These are phyloP conservation scores for Helianthus annuus DNA, from an alignment of 129 eudicot genomes.

Conservation along the genomic window HanXRQr2.0-SUNRISE NC_035436.2:560123-560622, in stretches of 20 bases:
- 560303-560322: neutral
- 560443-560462: no score
- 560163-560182: no score
- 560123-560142: no score
- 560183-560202: no score
- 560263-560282: constrained; percentile 23
- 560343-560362: neutral
- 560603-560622: no score
- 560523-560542: constrained; percentile 11
- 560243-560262: no score
- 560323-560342: neutral
- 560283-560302: constrained; percentile 27
- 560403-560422: no score
- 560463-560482: constrained; percentile 21
- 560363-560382: neutral
- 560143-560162: no score
- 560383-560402: neutral
- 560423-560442: neutral
- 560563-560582: no score
- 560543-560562: neutral
- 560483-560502: constrained; percentile 25
- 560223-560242: no score
- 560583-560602: no score
- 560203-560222: no score
- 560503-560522: constrained; percentile 24